Conservation (phyloP, 495 filamentous ascomycete species). For the Geoglossum glabrum region DNA sequence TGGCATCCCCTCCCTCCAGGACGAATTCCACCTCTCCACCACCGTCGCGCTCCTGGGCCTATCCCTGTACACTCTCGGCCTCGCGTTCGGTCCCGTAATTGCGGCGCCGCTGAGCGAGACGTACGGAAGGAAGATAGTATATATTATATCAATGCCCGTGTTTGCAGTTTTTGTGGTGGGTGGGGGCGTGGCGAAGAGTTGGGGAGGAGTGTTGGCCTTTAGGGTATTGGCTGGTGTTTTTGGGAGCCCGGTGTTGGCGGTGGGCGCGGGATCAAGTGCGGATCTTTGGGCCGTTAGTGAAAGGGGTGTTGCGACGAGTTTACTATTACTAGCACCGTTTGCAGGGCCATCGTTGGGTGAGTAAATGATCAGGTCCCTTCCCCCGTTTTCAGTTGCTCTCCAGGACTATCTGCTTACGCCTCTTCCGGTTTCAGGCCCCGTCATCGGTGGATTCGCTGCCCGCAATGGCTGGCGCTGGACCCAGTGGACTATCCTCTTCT, state of each 20-base stretch:
- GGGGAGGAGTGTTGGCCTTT: slow-evolving; percentile 33
- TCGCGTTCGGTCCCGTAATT: slow-evolving; percentile 37
- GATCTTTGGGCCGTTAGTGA: slow-evolving; percentile 29
- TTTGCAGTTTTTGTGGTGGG: slow-evolving; percentile 45
- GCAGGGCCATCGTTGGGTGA: slow-evolving; percentile 32
- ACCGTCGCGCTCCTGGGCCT: slow-evolving; percentile 34
- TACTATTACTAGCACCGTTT: slow-evolving; percentile 37
- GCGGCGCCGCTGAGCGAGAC: slow-evolving; percentile 40
- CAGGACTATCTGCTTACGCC: too few relatives aligned
- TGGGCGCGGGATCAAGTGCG: slow-evolving; percentile 32
- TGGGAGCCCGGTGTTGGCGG: slow-evolving; percentile 32
- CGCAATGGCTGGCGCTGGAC: slow-evolving; percentile 42
- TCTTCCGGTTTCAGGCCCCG: slow-evolving; percentile 22
- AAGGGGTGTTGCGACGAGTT: slow-evolving; percentile 23
- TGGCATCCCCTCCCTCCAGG: slow-evolving; percentile 21
- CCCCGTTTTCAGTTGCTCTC: too few relatives aligned
- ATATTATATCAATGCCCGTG: slow-evolving; percentile 26
- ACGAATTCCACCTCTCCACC: slow-evolving; percentile 25
- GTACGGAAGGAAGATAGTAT: slow-evolving; percentile 31
- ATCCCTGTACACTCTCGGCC: slow-evolving; percentile 34
- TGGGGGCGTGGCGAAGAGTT: slow-evolving; percentile 32
- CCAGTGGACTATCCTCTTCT: slow-evolving; percentile 31
- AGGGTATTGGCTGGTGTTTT: slow-evolving; percentile 42
- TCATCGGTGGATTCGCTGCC: slow-evolving; percentile 42
- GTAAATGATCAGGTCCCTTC: neutral